phyloP scores from a whole-genome alignment of 495 filamentous ascomycete genomes.

The Lentithecium fluviatile region DNA sequence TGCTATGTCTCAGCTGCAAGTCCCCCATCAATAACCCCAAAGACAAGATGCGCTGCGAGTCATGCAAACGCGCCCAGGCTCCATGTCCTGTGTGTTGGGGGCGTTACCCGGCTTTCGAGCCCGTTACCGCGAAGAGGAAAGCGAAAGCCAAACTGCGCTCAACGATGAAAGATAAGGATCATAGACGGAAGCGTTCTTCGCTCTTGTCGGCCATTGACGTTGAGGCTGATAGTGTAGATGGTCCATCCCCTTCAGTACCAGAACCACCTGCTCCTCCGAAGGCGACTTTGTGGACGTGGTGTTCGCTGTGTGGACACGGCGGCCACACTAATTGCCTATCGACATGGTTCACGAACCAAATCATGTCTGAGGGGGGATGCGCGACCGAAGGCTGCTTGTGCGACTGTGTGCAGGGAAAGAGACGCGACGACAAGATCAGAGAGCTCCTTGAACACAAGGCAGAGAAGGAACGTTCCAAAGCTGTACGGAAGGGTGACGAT shows the following conservation, averaged over 20 bases:
- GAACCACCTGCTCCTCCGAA: constrained; percentile 4
- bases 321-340: constrained; percentile 40
- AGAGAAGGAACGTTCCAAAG: constrained; percentile 24
- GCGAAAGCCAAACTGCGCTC: constrained; percentile 24
- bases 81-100: constrained; percentile 43
- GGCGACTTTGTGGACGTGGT: constrained; percentile 38
- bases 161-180: constrained; percentile 13
- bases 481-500: constrained; percentile 33
- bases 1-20: constrained; percentile 41
- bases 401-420: constrained; percentile 36
- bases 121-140: constrained; percentile 22
- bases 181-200: constrained; percentile 26
- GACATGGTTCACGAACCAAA: constrained; percentile 36
- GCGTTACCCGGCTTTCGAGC: constrained; percentile 37
- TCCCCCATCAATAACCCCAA: constrained; percentile 39
- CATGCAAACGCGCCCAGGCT: constrained; percentile 36
- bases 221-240: not conserved
- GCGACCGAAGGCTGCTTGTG: constrained; percentile 42
- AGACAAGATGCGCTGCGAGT: constrained; percentile 38
- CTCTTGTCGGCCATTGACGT: constrained; percentile 1
- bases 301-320: constrained; percentile 42
- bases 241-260: constrained; percentile 17
- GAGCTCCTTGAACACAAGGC: constrained; percentile 21
- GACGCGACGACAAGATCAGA: constrained; percentile 30
- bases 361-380: constrained; percentile 38